Evolutionary conservation across 352 stramenopile genomes (phyloP), one percentile per base, ranked within the genome.

Genomic region (Globisporangium irregulare): DNA sequence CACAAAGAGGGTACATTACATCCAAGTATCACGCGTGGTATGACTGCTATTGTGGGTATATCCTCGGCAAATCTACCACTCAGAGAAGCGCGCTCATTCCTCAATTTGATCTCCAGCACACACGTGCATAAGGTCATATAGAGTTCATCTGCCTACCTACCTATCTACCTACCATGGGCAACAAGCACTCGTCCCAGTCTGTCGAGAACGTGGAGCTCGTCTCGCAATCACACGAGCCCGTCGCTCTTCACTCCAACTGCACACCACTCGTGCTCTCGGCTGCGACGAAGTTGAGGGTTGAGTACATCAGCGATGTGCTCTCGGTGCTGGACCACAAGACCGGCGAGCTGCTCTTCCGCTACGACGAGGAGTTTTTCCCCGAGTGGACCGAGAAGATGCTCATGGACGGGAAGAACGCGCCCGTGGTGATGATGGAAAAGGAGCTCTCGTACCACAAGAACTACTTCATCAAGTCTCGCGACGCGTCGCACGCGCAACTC

Each of bases 341-440:
- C 0, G 54, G 27, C 18, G 54, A 59, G 54, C 27, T 59, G 25
- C 25, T 59, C 25, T 59, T 41, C 25, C 54, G 54, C 25, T 32
- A 59, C 25, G 54, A 59, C 27, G 54, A 41, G 15, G 4, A 59
- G 27, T 22, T 14, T 27, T 41, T 59, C 14, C 29, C 54, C 27
- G 54, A 59, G 54, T 59, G 25, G 24, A 59, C 54, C 14, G 27
- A 59, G 54, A 38, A 20, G 15, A 41, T 59, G 54, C 54, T 59
- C 54, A 27, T 59, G 14, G 54, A 59, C 54, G 54, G 14, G 4
- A 59, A n/a, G 27, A 24, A 29, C 54, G 9, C 22, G 14, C 53
- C 53, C 2, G 15, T 38, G 14, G 53, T 58, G 22, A 58, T 34
- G 53, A 32, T 59, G 53, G 7, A 36, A 15, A 59, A 41, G 25